Base-by-base conservation (phyloP, 2,329 filamentous ascomycete species). In the Xenoacremonium recifei region DNA sequence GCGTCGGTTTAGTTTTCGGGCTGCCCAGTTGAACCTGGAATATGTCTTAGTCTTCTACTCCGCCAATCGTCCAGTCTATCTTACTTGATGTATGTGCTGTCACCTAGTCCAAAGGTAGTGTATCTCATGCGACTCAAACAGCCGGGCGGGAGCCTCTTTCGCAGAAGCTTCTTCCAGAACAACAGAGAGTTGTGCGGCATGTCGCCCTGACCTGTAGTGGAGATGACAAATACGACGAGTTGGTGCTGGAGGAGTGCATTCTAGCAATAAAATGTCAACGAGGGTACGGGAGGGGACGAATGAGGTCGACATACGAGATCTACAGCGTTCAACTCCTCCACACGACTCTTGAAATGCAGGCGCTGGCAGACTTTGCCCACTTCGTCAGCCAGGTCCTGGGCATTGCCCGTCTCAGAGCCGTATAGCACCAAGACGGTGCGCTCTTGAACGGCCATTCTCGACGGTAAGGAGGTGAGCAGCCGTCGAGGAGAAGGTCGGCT, bases 181-280 rank as follows among this genome's bases (percentile, higher is more conserved):
- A 69, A 70, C 32, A 82, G 76, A 3, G 87, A 82, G 71, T 97
- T 97, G 42, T 80, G 80, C 3, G 93, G 93, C 61, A 97, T 78
- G 51, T 97, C 91, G 5, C 93, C 93, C 67, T 99, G 92, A 5
- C 93, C 93, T 0, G 93, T 96, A 0, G 93, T 99, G 5, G 93
- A 95, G 16, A 95, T 73, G 46, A 89, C 82, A 57, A 99, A 87
- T 37, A 97, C 72, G 19, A 89, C 79, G 16, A 92, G 66, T 1
- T 66, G 67, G 42, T 74, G 69, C 40, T 69, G 68, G 9, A 77
- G 55, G 18, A 85, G 65, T 18, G 70, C 62, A 47, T 68, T 75
- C 80, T 81, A 29, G 17, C 39, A 30, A 47, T 47, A 40, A 55
- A 21, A n/a, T 7, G 23, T 57, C 15, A 58, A 41, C 25, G 4